Percentiles rank a stretch among this genome's conserved stretches.
Conservation (phyloP, 2,329 filamentous ascomycete species). For the Aspergillus spinulosporus region DNA sequence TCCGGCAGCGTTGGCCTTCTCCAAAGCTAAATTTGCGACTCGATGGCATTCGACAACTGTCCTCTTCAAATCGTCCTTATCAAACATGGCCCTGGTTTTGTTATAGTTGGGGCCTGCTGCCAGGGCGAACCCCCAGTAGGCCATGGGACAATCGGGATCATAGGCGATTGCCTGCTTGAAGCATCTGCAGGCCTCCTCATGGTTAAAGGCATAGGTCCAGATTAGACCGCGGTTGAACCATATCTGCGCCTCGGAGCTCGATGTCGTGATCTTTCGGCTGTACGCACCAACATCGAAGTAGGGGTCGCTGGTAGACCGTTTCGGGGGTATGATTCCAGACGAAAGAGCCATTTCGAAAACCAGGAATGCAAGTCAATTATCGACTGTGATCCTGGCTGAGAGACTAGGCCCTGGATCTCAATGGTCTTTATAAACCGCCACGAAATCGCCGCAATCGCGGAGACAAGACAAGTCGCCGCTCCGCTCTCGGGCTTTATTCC, state of each 20-base stretch:
- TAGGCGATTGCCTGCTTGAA: constrained; percentile 34
- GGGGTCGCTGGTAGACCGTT: not conserved
- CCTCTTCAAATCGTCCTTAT: constrained; percentile 56
- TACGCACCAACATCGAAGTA: not conserved
- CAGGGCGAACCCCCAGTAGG: constrained; percentile 54
- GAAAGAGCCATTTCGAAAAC: not conserved
- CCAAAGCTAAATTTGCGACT: constrained; percentile 48
- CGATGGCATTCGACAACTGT: constrained; percentile 51
- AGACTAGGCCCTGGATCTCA: too few relatives aligned
- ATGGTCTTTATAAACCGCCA: too few relatives aligned
- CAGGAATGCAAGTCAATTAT: too few relatives aligned
- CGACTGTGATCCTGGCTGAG: too few relatives aligned
- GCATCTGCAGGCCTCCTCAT: constrained; percentile 38
- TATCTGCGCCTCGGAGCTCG: constrained; percentile 26
- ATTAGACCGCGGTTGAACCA: constrained; percentile 43
- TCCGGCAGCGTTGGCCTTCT: constrained; percentile 36
- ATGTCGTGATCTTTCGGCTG: not conserved
- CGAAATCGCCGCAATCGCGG: too few relatives aligned
- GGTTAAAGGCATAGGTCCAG: constrained; percentile 45
- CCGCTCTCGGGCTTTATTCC: too few relatives aligned
- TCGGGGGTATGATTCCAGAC: not conserved
- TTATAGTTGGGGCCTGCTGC: constrained; percentile 74
- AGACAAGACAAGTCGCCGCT: too few relatives aligned
- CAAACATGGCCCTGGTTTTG: constrained; percentile 74
- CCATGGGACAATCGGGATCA: constrained; percentile 39